phyloP scores from a whole-genome alignment of 345 rosid genomes.

The Dipteronia dyeriana region DNA sequence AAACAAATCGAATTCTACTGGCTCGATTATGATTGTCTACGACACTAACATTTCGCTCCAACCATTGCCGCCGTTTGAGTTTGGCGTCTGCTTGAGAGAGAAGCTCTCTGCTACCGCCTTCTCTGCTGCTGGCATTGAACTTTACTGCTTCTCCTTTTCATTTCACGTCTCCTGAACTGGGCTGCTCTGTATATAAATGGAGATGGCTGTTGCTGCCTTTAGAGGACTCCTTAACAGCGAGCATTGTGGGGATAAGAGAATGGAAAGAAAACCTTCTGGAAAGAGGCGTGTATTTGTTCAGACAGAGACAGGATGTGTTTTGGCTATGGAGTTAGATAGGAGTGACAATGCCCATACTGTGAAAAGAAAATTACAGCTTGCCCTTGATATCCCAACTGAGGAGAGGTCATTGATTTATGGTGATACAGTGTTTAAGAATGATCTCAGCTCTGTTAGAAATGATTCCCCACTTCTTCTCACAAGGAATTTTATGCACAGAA shows the following conservation, averaged over 20 bases:
- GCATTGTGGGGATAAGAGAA: constrained; percentile 36
- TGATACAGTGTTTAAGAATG: constrained; percentile 54
- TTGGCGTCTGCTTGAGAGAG: constrained; percentile 30
- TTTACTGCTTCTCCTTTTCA: constrained; percentile 20
- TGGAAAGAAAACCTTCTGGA: constrained; percentile 52
- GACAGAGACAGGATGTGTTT: constrained; percentile 67
- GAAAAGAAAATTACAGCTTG: constrained; percentile 57
- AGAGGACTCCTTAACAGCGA: constrained; percentile 47
- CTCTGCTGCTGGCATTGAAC: constrained; percentile 1
- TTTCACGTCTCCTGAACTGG: constrained; percentile 43
- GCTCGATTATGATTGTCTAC: constrained; percentile 23
- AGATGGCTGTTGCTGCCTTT: constrained; percentile 59
- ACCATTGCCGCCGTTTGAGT: constrained; percentile 28
- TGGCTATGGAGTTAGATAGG: constrained; percentile 64
- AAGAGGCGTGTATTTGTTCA: constrained; percentile 67
- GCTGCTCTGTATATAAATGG: constrained; percentile 48
- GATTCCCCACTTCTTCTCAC: constrained; percentile 65
- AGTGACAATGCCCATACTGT: constrained; percentile 61
- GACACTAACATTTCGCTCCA: constrained; percentile 6
- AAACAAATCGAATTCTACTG: constrained; percentile 11
- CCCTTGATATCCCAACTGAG: constrained; percentile 53
- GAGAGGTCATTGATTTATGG: constrained; percentile 64
- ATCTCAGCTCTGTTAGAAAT: constrained; percentile 55
- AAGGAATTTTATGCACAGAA: constrained; percentile 53
- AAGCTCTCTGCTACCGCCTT: constrained; percentile 33